A percentile compares a stretch with the other conserved stretches of the same genome.
Conservation (phyloP, 2,329 filamentous ascomycete species). For the Scytalidium lignicola region DNA sequence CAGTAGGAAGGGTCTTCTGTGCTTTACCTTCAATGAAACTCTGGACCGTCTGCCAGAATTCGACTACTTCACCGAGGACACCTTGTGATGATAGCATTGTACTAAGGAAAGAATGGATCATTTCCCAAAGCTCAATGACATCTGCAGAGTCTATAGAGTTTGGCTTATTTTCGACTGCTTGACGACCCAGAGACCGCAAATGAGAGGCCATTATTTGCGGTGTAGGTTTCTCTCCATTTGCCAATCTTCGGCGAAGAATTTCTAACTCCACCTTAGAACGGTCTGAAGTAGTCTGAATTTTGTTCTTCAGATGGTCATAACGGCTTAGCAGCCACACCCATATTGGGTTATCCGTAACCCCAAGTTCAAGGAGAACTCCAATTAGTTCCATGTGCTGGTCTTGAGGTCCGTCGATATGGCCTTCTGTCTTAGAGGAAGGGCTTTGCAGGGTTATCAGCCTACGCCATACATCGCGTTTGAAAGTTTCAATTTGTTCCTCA, state of each 20-base stretch:
- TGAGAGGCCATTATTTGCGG: slow-evolving; percentile 67
- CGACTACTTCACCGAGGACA: slow-evolving; percentile 80
- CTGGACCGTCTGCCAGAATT: slow-evolving; percentile 90
- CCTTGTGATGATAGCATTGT: slow-evolving; percentile 73
- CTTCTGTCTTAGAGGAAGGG: slow-evolving; percentile 34
- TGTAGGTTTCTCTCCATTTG: slow-evolving; percentile 66
- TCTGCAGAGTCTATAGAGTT: slow-evolving; percentile 71
- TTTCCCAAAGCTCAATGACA: slow-evolving; percentile 89
- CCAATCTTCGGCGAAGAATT: slow-evolving; percentile 76
- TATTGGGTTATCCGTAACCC: slow-evolving; percentile 92
- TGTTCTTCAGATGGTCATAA: slow-evolving; percentile 83
- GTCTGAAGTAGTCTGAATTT: slow-evolving; percentile 74
- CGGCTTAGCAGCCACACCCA: slow-evolving; percentile 92
- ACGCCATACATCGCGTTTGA: slow-evolving; percentile 89
- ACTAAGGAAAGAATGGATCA: slow-evolving; percentile 68
- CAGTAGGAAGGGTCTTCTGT: slow-evolving; percentile 72
- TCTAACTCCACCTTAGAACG: slow-evolving; percentile 90
- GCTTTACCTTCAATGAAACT: slow-evolving; percentile 84
- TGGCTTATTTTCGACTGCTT: slow-evolving; percentile 55
- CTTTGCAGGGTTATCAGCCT: slow-evolving; percentile 66
- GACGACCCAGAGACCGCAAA: slow-evolving; percentile 67
- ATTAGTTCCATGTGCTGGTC: slow-evolving; percentile 91
- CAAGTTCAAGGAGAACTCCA: slow-evolving; percentile 80
- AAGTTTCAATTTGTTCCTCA: slow-evolving; percentile 75
- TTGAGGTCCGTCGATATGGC: slow-evolving; percentile 42